A percentile compares a stretch with the other conserved stretches of the same genome.
Evolutionary conservation across 768 basidiomycete genomes (phyloP).

Genomic region (Mycena vitilis): DNA sequence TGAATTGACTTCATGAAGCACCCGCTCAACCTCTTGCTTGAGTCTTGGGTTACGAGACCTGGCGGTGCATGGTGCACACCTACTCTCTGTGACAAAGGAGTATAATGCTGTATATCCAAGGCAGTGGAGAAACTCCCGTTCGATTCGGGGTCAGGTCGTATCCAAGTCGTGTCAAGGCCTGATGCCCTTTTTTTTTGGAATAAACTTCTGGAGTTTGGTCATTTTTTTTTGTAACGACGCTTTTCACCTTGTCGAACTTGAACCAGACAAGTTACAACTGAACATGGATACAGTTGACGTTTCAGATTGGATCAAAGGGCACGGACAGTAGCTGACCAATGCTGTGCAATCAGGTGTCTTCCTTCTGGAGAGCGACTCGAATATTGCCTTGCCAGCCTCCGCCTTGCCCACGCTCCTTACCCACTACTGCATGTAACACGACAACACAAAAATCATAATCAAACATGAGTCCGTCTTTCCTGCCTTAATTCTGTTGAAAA

Average conservation of each 20-base stretch:
- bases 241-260: too few species aligned
- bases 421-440: conserved; percentile 30
- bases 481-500: background rate
- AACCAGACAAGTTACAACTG: too few species aligned
- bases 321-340: background rate
- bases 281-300: background rate
- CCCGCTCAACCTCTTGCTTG: background rate
- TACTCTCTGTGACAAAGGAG: too few species aligned
- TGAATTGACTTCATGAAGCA: background rate
- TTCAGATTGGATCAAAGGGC: conserved; percentile 1
- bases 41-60: background rate
- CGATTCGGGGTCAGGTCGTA: conserved; percentile 4
- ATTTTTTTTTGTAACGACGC: too few species aligned
- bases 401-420: conserved; percentile 27
- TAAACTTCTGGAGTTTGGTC: too few species aligned
- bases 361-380: too few species aligned
- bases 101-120: too few species aligned
- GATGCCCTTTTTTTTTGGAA: background rate
- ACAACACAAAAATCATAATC: background rate
- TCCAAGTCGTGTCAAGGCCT: background rate
- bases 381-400: background rate
- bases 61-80: conserved; percentile 7
- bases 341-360: too few species aligned
- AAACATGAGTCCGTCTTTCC: conserved; percentile 11
- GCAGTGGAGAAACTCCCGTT: background rate